Evolutionary conservation across 768 basidiomycete species (phyloP), one percentile per base, ranked within the genome.

Genomic region (Mycena indigotica): DNA sequence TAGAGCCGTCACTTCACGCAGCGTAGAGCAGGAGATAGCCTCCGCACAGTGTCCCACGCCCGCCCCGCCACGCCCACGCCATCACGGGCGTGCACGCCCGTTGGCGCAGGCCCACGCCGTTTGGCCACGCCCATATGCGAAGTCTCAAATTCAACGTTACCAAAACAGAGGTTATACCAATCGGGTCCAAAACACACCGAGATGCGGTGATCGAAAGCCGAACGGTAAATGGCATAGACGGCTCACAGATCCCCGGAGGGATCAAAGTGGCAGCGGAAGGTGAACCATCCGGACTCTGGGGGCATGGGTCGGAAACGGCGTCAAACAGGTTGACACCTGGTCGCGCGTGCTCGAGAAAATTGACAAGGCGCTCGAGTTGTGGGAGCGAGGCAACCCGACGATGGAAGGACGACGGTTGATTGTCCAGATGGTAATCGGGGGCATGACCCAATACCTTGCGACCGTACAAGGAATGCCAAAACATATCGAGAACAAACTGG

Each of bases 121-220:
- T n/a, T n/a, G n/a, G n/a, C n/a, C n/a, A n/a, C n/a, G n/a, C n/a
- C n/a, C n/a, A n/a, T n/a, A n/a, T n/a, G n/a, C n/a, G n/a, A n/a
- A n/a, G n/a, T n/a, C n/a, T n/a, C n/a, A n/a, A n/a, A n/a, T n/a
- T n/a, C 4, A 70, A 70, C 32, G 3, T 65, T 0, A 38, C 24
- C 5, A 70, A 70, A 24, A 70, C 67, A 0, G 57, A 70, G 17
- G 60, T 70, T 0, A 38, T 68, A 0, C 69, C 66, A 35, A 58
- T 58, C 17, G 63, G 63, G 23, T 39, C 55, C 1, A 24, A 30
- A 24, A 40, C 6, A 1, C 52, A 61, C 35, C 28, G 53, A 28
- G 30, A 41, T 5, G 46, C n/a, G 3, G 52, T 64, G 0, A 21
- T 24, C 0, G 8, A 29, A 4, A 57, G 55, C 24, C 28, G 62